These are phyloP conservation scores for Arxiozyma heterogenica DNA, from an alignment of 1,139 yeast genomes.

Conservation along the genomic window DNA sequence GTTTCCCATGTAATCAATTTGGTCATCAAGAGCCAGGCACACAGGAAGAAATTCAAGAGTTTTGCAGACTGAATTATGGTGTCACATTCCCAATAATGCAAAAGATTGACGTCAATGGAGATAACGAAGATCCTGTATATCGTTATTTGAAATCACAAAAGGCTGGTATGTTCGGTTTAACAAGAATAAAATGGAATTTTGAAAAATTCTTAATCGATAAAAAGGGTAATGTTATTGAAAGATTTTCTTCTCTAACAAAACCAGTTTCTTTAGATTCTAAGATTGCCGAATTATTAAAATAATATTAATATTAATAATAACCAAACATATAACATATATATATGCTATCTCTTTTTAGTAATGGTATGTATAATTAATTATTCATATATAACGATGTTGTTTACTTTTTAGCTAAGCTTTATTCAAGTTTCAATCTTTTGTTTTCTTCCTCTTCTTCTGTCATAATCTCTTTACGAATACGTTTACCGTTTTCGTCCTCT, in stretches of 20 bases:
- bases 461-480: conserved; percentile 17
- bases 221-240: conserved; percentile 60
- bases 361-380: not conserved
- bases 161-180: conserved; percentile 62
- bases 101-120: conserved; percentile 86
- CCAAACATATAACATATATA: too few relatives aligned
- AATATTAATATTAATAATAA: not conserved
- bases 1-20: conserved; percentile 92
- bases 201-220: conserved; percentile 77
- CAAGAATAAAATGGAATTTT: conserved; percentile 88
- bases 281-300: conserved; percentile 38
- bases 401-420: not conserved
- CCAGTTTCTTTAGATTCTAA: conserved; percentile 50
- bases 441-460: conserved; percentile 13
- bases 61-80: conserved; percentile 61
- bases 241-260: conserved; percentile 61
- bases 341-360: not conserved
- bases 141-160: conserved; percentile 53
- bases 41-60: conserved; percentile 52
- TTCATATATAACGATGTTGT: not conserved
- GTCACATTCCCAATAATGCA: conserved; percentile 83
- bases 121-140: conserved; percentile 70
- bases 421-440: conserved; percentile 15
- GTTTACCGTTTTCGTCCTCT: conserved; percentile 25
- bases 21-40: conserved; percentile 81